Conservation (phyloP, 2,329 filamentous ascomycete genomes). For the Botrytis porri region DNA sequence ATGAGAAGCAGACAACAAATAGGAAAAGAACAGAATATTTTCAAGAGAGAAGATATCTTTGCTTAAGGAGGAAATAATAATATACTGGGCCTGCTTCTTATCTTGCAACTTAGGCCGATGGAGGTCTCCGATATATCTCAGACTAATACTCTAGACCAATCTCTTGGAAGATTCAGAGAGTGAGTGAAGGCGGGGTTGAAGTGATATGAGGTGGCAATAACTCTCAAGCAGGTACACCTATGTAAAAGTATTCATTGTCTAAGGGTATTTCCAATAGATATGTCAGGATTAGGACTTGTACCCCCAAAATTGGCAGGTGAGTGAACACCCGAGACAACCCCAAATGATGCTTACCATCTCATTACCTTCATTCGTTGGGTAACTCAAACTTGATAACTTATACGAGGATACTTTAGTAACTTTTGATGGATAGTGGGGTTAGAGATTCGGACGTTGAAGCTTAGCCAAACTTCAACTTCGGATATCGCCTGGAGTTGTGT, state of each 20-base stretch:
- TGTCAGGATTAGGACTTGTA: not conserved
- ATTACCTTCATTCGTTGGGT: slow-evolving; percentile 23
- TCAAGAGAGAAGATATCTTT: not conserved
- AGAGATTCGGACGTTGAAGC: not conserved
- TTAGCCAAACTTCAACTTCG: slow-evolving; percentile 11
- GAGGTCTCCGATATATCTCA: slow-evolving; percentile 17
- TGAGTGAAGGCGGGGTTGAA: slow-evolving; percentile 9
- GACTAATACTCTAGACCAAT: not conserved
- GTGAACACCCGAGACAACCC: not conserved
- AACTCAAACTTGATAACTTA: slow-evolving; percentile 26
- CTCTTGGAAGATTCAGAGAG: not conserved
- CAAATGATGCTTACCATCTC: slow-evolving; percentile 16
- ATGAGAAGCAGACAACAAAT: not conserved
- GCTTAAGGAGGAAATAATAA: not conserved
- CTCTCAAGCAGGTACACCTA: not conserved
- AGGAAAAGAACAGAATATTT: not conserved
- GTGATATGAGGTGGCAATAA: slow-evolving; percentile 8
- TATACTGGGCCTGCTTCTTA: slow-evolving; percentile 18
- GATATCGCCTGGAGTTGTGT: not conserved
- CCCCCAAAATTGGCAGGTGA: not conserved
- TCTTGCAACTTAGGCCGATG: slow-evolving; percentile 12
- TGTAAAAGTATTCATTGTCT: not conserved
- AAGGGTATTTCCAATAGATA: not conserved
- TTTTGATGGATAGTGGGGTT: slow-evolving; percentile 18
- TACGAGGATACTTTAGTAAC: slow-evolving; percentile 1